These are phyloP conservation scores for Leishmania amazonensis DNA, from an alignment of 208 protist species.

Conservation along the genomic window DNA sequence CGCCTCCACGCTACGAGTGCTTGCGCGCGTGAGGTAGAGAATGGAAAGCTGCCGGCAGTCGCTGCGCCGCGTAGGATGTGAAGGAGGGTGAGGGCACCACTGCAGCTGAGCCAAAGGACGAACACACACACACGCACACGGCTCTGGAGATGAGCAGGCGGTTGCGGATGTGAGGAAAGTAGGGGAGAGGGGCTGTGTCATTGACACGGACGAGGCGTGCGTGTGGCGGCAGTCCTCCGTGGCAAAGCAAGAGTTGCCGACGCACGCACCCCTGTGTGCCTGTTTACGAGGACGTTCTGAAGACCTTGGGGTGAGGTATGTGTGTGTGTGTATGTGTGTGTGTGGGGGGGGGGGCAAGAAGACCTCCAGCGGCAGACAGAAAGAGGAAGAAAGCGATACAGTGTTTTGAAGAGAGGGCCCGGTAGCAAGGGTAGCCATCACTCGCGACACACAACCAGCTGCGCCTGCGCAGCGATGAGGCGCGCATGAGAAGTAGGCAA, in stretches of 20 bases:
- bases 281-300: not conserved
- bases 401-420: too few species aligned
- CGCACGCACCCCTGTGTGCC: not conserved
- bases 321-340: too few species aligned
- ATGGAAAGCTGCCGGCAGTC: not conserved
- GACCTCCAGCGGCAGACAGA: not conserved
- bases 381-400: too few species aligned
- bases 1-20: not conserved
- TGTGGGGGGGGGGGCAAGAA: not conserved
- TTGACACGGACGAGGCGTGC: not conserved
- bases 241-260: not conserved
- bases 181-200: not conserved
- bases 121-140: not conserved
- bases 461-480: not conserved
- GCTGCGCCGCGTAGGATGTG: not conserved
- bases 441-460: not conserved
- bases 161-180: not conserved
- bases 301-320: not conserved
- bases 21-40: not conserved
- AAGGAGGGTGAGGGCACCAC: not conserved
- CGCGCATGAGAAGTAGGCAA: not conserved
- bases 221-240: constrained; percentile 1
- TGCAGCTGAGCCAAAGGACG: not conserved
- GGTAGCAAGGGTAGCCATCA: not conserved
- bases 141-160: not conserved